phyloP scores from a whole-genome alignment of 2,329 filamentous ascomycete species.

The Aspergillus aculeatinus region DNA sequence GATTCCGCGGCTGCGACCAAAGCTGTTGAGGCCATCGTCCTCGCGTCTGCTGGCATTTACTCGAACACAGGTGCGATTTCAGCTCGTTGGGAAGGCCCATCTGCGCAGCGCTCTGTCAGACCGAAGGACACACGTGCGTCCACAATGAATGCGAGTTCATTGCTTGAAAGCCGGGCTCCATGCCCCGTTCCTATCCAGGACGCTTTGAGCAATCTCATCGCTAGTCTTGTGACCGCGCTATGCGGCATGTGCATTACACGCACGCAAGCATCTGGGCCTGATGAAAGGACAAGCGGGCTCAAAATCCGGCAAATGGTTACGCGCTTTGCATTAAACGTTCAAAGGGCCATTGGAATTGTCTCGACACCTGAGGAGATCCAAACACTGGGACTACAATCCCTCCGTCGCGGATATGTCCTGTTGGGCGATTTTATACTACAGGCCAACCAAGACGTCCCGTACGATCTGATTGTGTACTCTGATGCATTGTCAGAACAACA shows the following conservation, averaged over 20 bases:
- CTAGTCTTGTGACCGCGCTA: constrained; percentile 36
- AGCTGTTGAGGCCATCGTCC: constrained; percentile 34
- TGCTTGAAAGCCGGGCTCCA: constrained; percentile 9
- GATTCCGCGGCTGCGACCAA: constrained; percentile 33
- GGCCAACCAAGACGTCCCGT: constrained; percentile 24
- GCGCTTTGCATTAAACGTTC: constrained; percentile 24
- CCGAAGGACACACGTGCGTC: constrained; percentile 22
- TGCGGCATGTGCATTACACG: constrained; percentile 41
- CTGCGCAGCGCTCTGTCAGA: not conserved
- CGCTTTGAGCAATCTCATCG: constrained; percentile 37
- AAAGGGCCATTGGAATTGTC: constrained; percentile 23
- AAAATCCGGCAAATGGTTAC: constrained; percentile 29
- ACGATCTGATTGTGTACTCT: constrained; percentile 6
- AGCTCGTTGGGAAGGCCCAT: not conserved
- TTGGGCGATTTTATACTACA: constrained; percentile 31
- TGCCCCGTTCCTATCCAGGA: constrained; percentile 38
- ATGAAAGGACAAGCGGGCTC: constrained; percentile 17
- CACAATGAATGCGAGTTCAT: constrained; percentile 7
- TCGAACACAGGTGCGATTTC: not conserved
- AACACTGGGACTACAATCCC: constrained; percentile 23
- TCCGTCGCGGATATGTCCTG: constrained; percentile 36
- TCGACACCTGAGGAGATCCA: constrained; percentile 2
- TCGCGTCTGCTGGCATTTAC: constrained; percentile 28
- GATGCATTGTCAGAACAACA: constrained; percentile 20
- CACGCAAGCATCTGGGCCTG: constrained; percentile 20